Evolutionary conservation across 768 basidiomycete genomes (phyloP).

Genomic region (Piloderma croceum): DNA sequence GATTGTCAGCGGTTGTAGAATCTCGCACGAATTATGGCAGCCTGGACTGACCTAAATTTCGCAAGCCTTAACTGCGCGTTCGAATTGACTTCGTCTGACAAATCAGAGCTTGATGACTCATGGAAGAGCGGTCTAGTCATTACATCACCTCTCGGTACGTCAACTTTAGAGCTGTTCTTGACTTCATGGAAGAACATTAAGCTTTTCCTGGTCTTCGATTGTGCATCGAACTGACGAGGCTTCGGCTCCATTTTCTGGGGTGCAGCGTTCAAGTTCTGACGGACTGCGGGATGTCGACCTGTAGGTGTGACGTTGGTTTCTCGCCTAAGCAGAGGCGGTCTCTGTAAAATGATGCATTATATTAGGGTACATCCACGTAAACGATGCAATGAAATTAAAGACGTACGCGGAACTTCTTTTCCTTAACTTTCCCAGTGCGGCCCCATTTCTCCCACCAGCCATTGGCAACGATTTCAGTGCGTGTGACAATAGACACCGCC

Average conservation of each 20-base stretch:
- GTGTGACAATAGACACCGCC: slow-evolving; percentile 22
- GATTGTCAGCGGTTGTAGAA: too few relatives aligned
- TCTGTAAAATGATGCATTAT: too few relatives aligned
- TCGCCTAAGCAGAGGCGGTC: slow-evolving; percentile 35
- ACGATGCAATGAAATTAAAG: slow-evolving; percentile 8
- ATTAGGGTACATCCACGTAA: too few relatives aligned
- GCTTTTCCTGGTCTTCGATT: slow-evolving; percentile 16
- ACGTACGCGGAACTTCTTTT: slow-evolving; percentile 11
- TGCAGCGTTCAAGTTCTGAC: too few relatives aligned
- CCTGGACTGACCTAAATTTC: too few relatives aligned
- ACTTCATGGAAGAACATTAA: slow-evolving; percentile 7
- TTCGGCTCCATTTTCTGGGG: slow-evolving; percentile 16
- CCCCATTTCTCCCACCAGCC: slow-evolving; percentile 56
- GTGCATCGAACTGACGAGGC: slow-evolving; percentile 9
- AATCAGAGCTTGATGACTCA: too few relatives aligned
- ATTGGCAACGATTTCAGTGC: slow-evolving; percentile 38
- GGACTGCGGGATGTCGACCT: slow-evolving; percentile 34
- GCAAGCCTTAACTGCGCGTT: too few relatives aligned
- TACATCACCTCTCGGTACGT: too few relatives aligned
- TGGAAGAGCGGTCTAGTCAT: too few relatives aligned
- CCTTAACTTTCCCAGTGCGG: slow-evolving; percentile 7
- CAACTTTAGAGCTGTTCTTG: background rate
- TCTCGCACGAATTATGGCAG: too few relatives aligned
- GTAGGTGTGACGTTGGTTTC: slow-evolving; percentile 45
- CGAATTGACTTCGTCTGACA: too few relatives aligned